phyloP scores from a whole-genome alignment of 2,329 filamentous ascomycete species.

The Xylariaceae sp. region DNA sequence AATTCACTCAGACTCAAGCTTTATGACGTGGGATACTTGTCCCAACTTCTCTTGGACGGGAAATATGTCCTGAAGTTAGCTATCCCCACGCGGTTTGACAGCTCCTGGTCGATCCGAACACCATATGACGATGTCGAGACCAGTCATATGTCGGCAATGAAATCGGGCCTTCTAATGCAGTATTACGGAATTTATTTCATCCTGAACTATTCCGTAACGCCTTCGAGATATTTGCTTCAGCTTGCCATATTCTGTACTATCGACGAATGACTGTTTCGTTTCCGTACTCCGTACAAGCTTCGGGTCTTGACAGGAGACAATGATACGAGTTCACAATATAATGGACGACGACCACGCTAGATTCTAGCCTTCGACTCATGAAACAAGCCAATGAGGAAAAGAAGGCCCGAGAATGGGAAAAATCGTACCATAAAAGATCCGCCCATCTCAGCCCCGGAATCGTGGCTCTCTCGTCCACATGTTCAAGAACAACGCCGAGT shows the following conservation, averaged over 20 bases:
- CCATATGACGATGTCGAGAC: not conserved
- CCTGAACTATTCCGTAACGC: not conserved
- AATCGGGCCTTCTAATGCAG: not conserved
- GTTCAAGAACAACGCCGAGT: not conserved
- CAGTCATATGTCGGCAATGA: not conserved
- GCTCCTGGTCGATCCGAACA: not conserved
- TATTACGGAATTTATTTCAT: not conserved
- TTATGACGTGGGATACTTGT: not conserved
- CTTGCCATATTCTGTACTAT: no score
- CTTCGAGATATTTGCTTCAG: no score
- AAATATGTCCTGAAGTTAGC: not conserved
- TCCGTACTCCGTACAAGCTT: not conserved
- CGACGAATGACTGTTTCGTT: no score
- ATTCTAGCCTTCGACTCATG: not conserved
- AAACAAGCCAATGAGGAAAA: not conserved
- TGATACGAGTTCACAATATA: not conserved
- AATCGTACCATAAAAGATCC: not conserved
- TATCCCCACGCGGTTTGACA: not conserved
- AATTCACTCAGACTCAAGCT: not conserved
- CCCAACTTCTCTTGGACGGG: not conserved
- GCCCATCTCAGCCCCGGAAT: not conserved
- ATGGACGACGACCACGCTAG: slow-evolving; percentile 4
- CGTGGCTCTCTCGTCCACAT: not conserved
- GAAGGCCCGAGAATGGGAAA: slow-evolving; percentile 3
- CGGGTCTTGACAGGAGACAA: not conserved